Conservation (phyloP, 495 filamentous ascomycete genomes). For the Aspergillus panamensis region DNA sequence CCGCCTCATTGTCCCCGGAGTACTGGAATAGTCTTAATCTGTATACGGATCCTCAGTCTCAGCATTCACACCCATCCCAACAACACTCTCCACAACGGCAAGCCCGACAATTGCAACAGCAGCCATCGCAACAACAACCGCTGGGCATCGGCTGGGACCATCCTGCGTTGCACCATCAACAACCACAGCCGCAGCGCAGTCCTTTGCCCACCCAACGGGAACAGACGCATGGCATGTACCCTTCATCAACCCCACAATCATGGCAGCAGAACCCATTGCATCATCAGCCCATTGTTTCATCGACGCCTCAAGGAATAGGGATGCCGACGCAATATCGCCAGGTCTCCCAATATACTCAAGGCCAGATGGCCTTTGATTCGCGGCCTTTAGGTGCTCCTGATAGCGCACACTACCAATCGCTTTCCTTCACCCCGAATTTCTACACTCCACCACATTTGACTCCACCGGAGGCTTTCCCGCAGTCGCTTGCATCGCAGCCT, state of each 20-base stretch:
- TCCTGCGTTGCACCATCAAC: constrained; percentile 32
- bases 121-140: constrained; percentile 29
- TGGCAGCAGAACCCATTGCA: constrained; percentile 40
- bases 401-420: constrained; percentile 33
- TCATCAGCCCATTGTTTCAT: constrained; percentile 18
- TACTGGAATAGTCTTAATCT: constrained; percentile 43
- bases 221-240: constrained; percentile 31
- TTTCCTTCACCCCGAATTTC: constrained; percentile 32
- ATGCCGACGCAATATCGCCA: constrained; percentile 33
- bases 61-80: constrained; percentile 27
- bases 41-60: constrained; percentile 29
- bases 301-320: constrained; percentile 27
- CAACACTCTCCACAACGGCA: constrained; percentile 25
- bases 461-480: constrained; percentile 30
- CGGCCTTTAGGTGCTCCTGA: constrained; percentile 29
- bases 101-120: constrained; percentile 19
- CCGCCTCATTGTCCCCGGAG: constrained; percentile 28
- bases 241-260: constrained; percentile 30
- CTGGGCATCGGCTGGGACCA: constrained; percentile 39
- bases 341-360: constrained; percentile 34
- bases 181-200: constrained; percentile 31
- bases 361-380: constrained; percentile 37
- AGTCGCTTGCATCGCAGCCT: constrained; percentile 22
- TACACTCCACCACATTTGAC: constrained; percentile 34
- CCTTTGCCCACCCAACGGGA: constrained; percentile 25